A percentile compares a stretch with the other conserved stretches of the same genome.
phyloP scores from a whole-genome alignment of 2,329 filamentous ascomycete genomes.

The Trichophyton simii region DNA sequence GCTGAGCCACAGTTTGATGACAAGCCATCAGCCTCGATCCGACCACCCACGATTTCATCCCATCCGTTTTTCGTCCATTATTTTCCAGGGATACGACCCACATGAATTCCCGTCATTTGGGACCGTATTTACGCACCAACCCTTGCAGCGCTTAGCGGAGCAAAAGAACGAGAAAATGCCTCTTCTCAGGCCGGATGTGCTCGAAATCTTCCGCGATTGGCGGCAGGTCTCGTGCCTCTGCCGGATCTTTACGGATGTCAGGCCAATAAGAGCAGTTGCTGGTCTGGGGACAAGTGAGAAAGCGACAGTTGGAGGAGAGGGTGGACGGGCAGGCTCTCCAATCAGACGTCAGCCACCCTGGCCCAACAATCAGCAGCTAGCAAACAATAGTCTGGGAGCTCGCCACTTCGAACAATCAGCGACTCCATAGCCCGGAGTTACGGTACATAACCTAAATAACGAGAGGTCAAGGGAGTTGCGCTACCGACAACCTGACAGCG shows the following conservation, averaged over 20 bases:
- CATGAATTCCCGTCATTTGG: constrained; percentile 10
- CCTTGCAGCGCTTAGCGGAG: constrained; percentile 11
- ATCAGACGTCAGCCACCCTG: not conserved
- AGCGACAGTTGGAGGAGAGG: not conserved
- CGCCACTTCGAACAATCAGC: not conserved
- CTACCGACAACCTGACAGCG: not conserved
- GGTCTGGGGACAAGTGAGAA: not conserved
- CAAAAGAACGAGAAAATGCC: constrained; percentile 1
- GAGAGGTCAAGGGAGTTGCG: not conserved
- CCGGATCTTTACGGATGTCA: constrained; percentile 3
- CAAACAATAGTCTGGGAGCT: constrained; percentile 6
- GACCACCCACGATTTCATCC: not conserved
- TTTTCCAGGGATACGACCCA: not conserved
- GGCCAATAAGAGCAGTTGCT: not conserved
- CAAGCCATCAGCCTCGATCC: not conserved
- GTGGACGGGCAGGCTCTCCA: not conserved
- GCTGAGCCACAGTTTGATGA: not conserved
- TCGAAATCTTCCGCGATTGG: constrained; percentile 15
- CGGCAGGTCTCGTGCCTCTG: constrained; percentile 10
- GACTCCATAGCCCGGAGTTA: not conserved
- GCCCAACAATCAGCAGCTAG: constrained; percentile 2
- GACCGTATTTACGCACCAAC: constrained; percentile 8
- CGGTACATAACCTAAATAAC: constrained; percentile 2
- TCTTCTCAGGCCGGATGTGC: constrained; percentile 11
- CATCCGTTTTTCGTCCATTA: not conserved